phyloP scores from a whole-genome alignment of 2,329 filamentous ascomycete species.

The Beauveria brongniartii region DNA sequence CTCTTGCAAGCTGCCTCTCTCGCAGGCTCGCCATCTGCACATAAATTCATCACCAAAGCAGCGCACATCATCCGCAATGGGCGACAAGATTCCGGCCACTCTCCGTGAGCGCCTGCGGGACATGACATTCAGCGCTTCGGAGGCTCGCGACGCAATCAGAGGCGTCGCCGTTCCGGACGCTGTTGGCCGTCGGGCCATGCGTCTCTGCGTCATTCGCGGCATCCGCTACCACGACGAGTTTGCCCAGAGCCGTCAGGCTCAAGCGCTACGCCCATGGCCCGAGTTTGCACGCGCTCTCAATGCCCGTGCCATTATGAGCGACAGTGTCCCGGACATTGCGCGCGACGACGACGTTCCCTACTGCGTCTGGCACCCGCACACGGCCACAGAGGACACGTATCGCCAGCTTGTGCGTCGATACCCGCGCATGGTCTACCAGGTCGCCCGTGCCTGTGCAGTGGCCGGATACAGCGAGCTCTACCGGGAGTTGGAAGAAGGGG shows the following conservation, averaged over 20 bases:
- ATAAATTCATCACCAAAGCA: no score
- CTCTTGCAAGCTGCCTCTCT: no score
- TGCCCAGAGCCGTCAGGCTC: background rate
- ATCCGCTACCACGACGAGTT: background rate
- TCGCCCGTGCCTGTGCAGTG: slow-evolving; percentile 30
- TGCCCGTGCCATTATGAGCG: slow-evolving; percentile 28
- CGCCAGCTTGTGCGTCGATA: slow-evolving; percentile 23
- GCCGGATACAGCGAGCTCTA: slow-evolving; percentile 29
- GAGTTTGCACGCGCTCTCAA: slow-evolving; percentile 14
- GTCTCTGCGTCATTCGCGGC: background rate
- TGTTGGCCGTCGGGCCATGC: background rate
- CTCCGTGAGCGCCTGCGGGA: background rate
- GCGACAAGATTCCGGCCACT: background rate
- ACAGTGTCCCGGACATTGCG: slow-evolving; percentile 22
- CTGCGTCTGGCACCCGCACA: slow-evolving; percentile 32
- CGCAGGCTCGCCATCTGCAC: no score
- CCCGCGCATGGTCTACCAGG: slow-evolving; percentile 28
- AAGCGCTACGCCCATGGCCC: background rate
- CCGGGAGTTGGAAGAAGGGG: slow-evolving; percentile 18
- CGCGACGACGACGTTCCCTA: slow-evolving; percentile 19
- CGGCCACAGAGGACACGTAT: slow-evolving; percentile 27
- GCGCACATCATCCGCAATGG: background rate
- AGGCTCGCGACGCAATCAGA: background rate
- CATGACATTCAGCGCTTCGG: background rate
- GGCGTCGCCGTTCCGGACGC: background rate